phyloP scores from a whole-genome alignment of 176 grass and related monocot genomes.

The Luzula sylvatica region DNA sequence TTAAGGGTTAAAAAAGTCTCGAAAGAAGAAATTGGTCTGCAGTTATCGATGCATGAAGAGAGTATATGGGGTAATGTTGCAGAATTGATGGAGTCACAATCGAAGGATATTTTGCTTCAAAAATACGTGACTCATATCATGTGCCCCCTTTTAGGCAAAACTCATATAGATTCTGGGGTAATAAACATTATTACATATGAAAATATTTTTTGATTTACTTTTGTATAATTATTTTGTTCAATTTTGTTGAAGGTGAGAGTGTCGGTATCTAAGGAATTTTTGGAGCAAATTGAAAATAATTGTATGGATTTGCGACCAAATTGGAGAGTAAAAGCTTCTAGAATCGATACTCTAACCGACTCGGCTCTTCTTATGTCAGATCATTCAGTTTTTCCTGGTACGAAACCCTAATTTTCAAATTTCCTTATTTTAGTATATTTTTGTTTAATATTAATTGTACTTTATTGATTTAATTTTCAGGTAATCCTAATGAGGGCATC shows the following conservation, averaged over 20 bases:
- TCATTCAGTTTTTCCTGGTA: conserved; percentile 72
- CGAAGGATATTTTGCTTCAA: conserved; percentile 48
- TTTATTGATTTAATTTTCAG: conserved; percentile 28
- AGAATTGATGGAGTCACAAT: conserved; percentile 44
- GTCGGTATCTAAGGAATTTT: conserved; percentile 51
- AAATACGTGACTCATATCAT: conserved; percentile 53
- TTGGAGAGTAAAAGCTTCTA: conserved; percentile 59
- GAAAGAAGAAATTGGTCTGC: conserved; percentile 38
- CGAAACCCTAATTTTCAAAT: conserved; percentile 13
- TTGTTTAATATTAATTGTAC: conserved; percentile 7
- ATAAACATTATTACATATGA: background rate
- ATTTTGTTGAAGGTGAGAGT: conserved; percentile 38
- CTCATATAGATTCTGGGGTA: conserved; percentile 74
- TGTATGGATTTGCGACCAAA: conserved; percentile 37
- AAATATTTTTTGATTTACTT: background rate
- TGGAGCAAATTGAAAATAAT: conserved; percentile 58
- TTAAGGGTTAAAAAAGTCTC: conserved; percentile 55
- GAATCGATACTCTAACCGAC: conserved; percentile 40
- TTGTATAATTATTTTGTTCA: background rate
- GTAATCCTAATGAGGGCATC: conserved; percentile 31
- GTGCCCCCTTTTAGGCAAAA: conserved; percentile 46
- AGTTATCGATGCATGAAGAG: conserved; percentile 59
- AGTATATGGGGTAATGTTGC: conserved; percentile 54
- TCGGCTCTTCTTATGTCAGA: conserved; percentile 79
- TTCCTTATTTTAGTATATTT: conserved; percentile 1